Base-by-base conservation (phyloP, 108 stramenopile genomes). In the Cylindrotheca closterium region DNA sequence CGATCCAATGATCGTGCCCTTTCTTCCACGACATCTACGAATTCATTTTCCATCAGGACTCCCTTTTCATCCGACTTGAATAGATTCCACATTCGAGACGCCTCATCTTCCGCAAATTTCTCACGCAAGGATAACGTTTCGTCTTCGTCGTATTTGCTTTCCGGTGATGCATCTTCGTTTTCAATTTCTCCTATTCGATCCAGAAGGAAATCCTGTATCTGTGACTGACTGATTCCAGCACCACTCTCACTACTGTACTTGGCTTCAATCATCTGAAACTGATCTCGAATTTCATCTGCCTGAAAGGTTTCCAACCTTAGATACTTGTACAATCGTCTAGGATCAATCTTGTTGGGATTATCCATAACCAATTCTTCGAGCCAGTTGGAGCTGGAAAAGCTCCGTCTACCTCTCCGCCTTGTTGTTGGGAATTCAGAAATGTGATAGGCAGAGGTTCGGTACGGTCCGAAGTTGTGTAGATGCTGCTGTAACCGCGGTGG, bases 1-100 rank as follows among this genome's bases (percentile, higher is more conserved):
- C 60, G 56, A 58, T 93, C 85, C 10, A 93, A 30, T 22, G 73
- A 33, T 7, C 50, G 62, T 0, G 91, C 81, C n/a, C 70, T 28
- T 2, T 32, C 54, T 10, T 52, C 31, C 10, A 88, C 22, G 15
- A 56, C 47, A 23, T 52, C 18, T n/a, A 57, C 33, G 47, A 85
- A 85, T 65, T 81, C 67, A 1, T 71, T 34, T 53, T 66, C 60
- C 7, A 7, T 23, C 51, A 51, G n/a, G 12, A 84, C 47, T 4
- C 3, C 24, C 18, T 32, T 23, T 34, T 60, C 23, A 47, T 17
- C 45, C 0, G 21, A 31, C 8, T 31, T 15, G 29, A 70, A 37
- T 47, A 75, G 60, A 12, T 73, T 42, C 61, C 61, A 63, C 31
- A 52, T 33, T 32, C 52, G 60, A 42, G 52, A 19, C 0, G 65